These are phyloP conservation scores for Boletales sp. DNA, from an alignment of 768 basidiomycete genomes.

Conservation along the genomic window DNA sequence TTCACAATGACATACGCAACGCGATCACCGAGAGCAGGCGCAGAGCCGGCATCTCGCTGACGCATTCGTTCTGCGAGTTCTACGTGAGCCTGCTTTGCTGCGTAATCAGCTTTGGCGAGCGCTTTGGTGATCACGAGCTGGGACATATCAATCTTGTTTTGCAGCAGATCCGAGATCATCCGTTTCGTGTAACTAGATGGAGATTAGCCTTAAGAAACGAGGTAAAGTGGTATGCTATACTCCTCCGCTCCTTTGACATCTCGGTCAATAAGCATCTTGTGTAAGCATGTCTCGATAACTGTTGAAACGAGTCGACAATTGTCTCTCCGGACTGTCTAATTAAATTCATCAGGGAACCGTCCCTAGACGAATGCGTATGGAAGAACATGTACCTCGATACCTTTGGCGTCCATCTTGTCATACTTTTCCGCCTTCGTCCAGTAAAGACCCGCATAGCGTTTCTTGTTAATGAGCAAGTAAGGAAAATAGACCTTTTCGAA, in stretches of 20 bases:
- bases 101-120: constrained; percentile 88
- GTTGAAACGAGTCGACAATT: constrained; percentile 98
- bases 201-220: constrained; percentile 14
- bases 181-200: constrained; percentile 84
- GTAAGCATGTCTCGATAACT: constrained; percentile 95
- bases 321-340: constrained; percentile 92
- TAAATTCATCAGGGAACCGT: neutral
- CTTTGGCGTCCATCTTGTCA: constrained; percentile 99
- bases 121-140: constrained; percentile 99
- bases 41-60: constrained; percentile 94
- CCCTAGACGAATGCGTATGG: neutral
- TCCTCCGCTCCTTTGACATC: constrained; percentile 93
- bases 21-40: constrained; percentile 95
- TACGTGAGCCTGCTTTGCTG: constrained; percentile 93
- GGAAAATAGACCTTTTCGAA: constrained; percentile 99
- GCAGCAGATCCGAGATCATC: constrained; percentile 87
- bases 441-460: constrained; percentile 96
- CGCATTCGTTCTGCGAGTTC: constrained; percentile 96
- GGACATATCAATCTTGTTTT: constrained; percentile 98
- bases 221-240: constrained; percentile 41
- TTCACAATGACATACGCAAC: constrained; percentile 99
- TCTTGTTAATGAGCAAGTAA: constrained; percentile 96
- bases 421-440: constrained; percentile 96
- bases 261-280: constrained; percentile 95
- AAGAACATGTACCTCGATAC: constrained; percentile 75